Base-by-base conservation (phyloP, 2,329 filamentous ascomycete species). In the Phyllosticta ampelicida region DNA sequence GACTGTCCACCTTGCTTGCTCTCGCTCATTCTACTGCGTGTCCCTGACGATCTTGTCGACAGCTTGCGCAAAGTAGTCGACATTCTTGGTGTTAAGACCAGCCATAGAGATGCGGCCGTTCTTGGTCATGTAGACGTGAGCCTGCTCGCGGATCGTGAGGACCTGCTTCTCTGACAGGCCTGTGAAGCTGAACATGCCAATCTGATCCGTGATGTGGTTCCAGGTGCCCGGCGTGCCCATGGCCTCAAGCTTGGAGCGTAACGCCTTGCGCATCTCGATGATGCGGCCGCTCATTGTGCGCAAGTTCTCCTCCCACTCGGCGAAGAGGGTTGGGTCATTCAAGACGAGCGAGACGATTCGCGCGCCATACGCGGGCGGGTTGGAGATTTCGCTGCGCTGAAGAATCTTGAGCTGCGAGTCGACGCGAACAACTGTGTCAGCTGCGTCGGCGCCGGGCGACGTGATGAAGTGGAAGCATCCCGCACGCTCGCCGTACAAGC, bases 101-200 rank as follows among this genome's bases (percentile, higher is more conserved):
- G 94, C 94, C 92, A 99, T 97, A 70, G 89, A 95, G 74, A 97
- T 96, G 53, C 94, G 87, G 20, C 94, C 94, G 70, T 99, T 99
- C 83, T 96, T 96, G 64, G 92, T 97, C 77, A 92, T 91, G 76
- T 94, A 94, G 56, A 94, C 80, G 72, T 94, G 89, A 60, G 79
- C 82, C 54, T 88, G 82, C 61, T 83, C 78, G 55, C 86, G 80
- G 61, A 94, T 76, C 74, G 83, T 84, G 65, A 81, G 65, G 8
- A 92, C 89, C 71, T 94, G 89, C 62, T 81, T 70, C 75, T 90
- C 87, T 11, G 73, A 81, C 70, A 95, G 75, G 11, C 89, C 89
- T 0, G 89, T 95, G 73, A 95, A 99, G 73, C 86, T 92, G 77
- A 99, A 99, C 94, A 99, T 99, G 77, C 94, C 94, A 70, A 99